A percentile compares a stretch with the other conserved stretches of the same genome.
Evolutionary conservation across 805 yeast species (phyloP).

Genomic region (Wickerhamomyces strasburgensis): DNA sequence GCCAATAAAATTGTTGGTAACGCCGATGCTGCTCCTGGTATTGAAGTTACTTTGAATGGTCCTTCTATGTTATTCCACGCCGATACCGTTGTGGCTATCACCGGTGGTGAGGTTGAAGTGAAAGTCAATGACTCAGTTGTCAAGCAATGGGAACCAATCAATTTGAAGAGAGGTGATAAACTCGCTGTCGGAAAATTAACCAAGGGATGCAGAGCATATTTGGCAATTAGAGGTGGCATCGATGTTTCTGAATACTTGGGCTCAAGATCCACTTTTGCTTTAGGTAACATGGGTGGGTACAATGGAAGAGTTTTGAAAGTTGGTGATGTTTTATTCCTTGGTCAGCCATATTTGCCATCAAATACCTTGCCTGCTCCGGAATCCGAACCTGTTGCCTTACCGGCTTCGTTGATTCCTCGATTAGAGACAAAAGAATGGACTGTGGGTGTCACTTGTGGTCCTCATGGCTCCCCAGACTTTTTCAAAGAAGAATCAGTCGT

Average conservation of each 20-base stretch:
- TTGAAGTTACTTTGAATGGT: slow-evolving; percentile 84
- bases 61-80: slow-evolving; percentile 84
- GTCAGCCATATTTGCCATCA: slow-evolving; percentile 65
- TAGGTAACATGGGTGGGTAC: slow-evolving; percentile 89
- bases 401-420: slow-evolving; percentile 37
- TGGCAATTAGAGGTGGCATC: slow-evolving; percentile 88
- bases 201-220: slow-evolving; percentile 83
- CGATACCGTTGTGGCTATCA: slow-evolving; percentile 69
- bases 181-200: slow-evolving; percentile 75
- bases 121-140: slow-evolving; percentile 56
- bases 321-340: slow-evolving; percentile 88
- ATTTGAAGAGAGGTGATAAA: slow-evolving; percentile 68
- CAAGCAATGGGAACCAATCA: slow-evolving; percentile 68
- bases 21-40: slow-evolving; percentile 73
- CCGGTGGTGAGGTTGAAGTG: slow-evolving; percentile 79
- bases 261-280: slow-evolving; percentile 93
- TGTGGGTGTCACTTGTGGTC: slow-evolving; percentile 94
- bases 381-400: slow-evolving; percentile 55
- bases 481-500: slow-evolving; percentile 70
- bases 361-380: slow-evolving; percentile 71
- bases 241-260: slow-evolving; percentile 94
- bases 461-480: slow-evolving; percentile 97
- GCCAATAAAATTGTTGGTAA: slow-evolving; percentile 93
- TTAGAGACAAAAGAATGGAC: slow-evolving; percentile 49
- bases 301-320: slow-evolving; percentile 88